Evolutionary conservation across 352 stramenopile species (phyloP), one percentile per base, ranked within the genome.

Genomic region (Phytophthora fragariae): DNA sequence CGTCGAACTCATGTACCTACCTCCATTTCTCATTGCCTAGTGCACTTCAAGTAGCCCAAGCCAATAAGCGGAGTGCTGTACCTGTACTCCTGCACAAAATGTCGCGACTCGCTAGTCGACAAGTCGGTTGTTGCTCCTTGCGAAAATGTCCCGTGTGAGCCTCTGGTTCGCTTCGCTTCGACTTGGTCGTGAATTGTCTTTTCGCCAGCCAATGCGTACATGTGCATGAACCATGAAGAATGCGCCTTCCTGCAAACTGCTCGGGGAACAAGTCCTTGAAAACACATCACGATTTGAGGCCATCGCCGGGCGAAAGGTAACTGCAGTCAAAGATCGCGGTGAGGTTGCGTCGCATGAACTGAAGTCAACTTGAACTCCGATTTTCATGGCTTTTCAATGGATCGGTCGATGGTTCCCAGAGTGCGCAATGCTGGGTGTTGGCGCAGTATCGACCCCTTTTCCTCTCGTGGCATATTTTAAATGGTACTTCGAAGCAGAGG

Each of bases 321-420:
- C 44, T 70, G 55, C 44, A 55, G 33, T 35, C 57, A 31, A 65
- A 53, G 47, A 65, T 65, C 27, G 50, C 46, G 31, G 21, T 47
- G 56, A 53, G 53, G 55, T 65, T 71, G 55, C 64, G 64, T 60
- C 55, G 64, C 44, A 46, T 27, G 17, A 65, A 59, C 8, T 19
- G 29, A 41, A 46, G n/a, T 52, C 35, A 44, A 52, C 47, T 53
- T 67, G 46, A 67, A 59, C 29, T 58, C 57, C 24, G 50, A 21
- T 35, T 24, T 19, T 8, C 17, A 29, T 31, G 8, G 19, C 17
- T n/a, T 54, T 29, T 29, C 1, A 54, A 11, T 53, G 19, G 19
- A 21, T 3, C 31, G 17, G 47, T 54, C 39, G 7, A 46, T 5
- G 12, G 19, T 21, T 21, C 19, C 19, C 19, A 21, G 19, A 21